A percentile compares a stretch with the other conserved stretches of the same genome.
These are phyloP conservation scores for Globisporangium nodosum DNA, from an alignment of 352 stramenopile genomes.

Conservation along the genomic window DNA sequence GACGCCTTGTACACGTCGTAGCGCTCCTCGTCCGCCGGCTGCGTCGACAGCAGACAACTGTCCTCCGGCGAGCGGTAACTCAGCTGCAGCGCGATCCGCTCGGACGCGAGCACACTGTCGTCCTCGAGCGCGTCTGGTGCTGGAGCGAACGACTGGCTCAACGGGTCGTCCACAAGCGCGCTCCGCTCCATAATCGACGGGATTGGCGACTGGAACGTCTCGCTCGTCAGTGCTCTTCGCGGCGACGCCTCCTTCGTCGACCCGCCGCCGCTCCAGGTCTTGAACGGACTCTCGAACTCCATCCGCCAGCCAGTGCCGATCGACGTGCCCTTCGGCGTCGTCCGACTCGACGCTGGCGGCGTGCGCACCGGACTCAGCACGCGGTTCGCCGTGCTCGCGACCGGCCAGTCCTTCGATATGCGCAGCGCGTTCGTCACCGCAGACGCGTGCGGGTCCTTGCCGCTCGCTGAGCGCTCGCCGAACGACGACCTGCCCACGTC, in stretches of 20 bases:
- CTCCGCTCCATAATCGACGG: conserved; percentile 19
- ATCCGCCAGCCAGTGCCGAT: conserved; percentile 38
- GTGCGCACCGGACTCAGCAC: conserved; percentile 19
- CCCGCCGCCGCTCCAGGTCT: conserved; percentile 51
- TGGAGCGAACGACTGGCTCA: background rate
- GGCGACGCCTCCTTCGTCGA: conserved; percentile 34
- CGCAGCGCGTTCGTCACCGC: conserved; percentile 10
- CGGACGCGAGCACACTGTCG: conserved; percentile 26
- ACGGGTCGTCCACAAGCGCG: background rate
- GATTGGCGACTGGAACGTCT: conserved; percentile 45
- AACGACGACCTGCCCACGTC: conserved; percentile 25
- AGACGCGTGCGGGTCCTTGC: background rate
- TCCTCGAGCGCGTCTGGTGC: background rate
- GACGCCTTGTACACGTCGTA: conserved; percentile 81
- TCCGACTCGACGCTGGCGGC: conserved; percentile 3
- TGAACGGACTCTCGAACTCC: conserved; percentile 73
- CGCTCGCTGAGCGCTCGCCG: conserved; percentile 11
- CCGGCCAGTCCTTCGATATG: conserved; percentile 44
- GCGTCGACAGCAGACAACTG: conserved; percentile 42
- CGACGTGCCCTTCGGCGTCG: conserved; percentile 7
- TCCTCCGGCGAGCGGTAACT: conserved; percentile 30
- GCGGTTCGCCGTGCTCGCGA: conserved; percentile 15
- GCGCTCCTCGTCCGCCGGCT: conserved; percentile 43
- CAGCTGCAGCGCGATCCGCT: conserved; percentile 49
- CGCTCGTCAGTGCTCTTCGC: conserved; percentile 29